Evolutionary conservation across 352 stramenopile species (phyloP).

Genomic region (Phytophthora constricta): DNA sequence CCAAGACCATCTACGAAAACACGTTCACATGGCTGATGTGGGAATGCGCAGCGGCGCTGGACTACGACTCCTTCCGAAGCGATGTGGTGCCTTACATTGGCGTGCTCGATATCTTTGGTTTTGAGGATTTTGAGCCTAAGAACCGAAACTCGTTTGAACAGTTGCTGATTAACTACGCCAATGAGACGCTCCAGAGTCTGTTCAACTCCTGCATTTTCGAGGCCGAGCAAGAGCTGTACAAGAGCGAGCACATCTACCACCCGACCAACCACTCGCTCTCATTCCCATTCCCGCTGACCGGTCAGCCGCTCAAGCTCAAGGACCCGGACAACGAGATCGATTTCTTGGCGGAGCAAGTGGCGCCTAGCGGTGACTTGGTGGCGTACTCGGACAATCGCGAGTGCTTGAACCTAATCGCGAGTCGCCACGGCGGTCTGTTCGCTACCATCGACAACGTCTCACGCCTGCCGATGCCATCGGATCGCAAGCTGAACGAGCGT

Average conservation of each 20-base stretch:
- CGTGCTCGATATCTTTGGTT: constrained; percentile 94
- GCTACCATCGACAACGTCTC: constrained; percentile 87
- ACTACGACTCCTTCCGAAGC: constrained; percentile 83
- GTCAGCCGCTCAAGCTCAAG: constrained; percentile 35
- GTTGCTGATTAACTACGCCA: constrained; percentile 93
- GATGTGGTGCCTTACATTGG: constrained; percentile 90
- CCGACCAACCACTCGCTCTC: constrained; percentile 84
- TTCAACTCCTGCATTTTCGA: constrained; percentile 92
- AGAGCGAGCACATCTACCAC: constrained; percentile 81
- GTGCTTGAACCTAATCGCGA: constrained; percentile 86
- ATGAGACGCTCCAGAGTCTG: constrained; percentile 90
- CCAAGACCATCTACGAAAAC: constrained; percentile 90
- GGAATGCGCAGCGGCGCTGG: constrained; percentile 76
- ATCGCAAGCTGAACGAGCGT: constrained; percentile 88
- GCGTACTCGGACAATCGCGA: constrained; percentile 87
- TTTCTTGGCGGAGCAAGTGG: constrained; percentile 48
- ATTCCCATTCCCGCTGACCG: constrained; percentile 75
- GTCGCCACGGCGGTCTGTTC: constrained; percentile 82
- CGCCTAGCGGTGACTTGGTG: constrained; percentile 56
- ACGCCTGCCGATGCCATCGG: constrained; percentile 84
- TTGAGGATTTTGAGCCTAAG: constrained; percentile 91
- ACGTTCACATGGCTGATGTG: constrained; percentile 91
- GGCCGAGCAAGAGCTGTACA: constrained; percentile 85
- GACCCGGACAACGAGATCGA: constrained; percentile 43
- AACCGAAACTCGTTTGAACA: constrained; percentile 93